Evolutionary conservation across 2,329 filamentous ascomycete species (phyloP).

Genomic region (Graphilbum fragrans): DNA sequence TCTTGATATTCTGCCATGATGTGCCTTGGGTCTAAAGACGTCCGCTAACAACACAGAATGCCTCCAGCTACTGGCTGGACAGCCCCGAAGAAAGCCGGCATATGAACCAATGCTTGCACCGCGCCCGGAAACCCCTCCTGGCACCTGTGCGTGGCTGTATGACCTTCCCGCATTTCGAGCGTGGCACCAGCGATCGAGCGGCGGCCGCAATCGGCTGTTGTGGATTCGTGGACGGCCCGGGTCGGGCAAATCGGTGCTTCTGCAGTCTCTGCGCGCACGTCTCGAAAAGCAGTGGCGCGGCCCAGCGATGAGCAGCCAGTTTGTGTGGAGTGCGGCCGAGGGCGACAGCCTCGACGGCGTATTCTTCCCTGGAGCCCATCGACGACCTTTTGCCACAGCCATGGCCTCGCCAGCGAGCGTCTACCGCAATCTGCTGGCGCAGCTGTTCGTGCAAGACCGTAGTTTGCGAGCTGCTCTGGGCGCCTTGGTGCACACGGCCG

Average conservation of each 20-base stretch:
- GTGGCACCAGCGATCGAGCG: slow-evolving; percentile 17
- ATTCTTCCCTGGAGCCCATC: slow-evolving; percentile 10
- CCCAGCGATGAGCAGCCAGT: slow-evolving; percentile 13
- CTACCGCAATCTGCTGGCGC: slow-evolving; percentile 17
- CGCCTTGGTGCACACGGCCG: background rate
- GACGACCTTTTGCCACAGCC: slow-evolving; percentile 5
- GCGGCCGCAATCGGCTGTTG: slow-evolving; percentile 2
- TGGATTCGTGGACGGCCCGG: background rate
- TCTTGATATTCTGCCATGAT: background rate
- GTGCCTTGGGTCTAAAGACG: background rate
- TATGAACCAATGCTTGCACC: slow-evolving; percentile 1
- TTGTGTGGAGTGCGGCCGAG: slow-evolving; percentile 15
- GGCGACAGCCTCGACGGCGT: slow-evolving; percentile 12
- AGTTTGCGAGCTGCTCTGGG: slow-evolving; percentile 15
- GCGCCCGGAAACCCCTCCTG: slow-evolving; percentile 13
- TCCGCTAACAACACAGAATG: background rate
- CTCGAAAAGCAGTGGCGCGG: slow-evolving; percentile 17
- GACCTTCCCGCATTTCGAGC: slow-evolving; percentile 17
- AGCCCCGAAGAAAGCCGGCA: background rate
- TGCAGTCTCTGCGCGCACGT: slow-evolving; percentile 10
- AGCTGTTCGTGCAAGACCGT: slow-evolving; percentile 18
- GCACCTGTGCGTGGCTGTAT: slow-evolving; percentile 20
- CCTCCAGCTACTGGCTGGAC: too few species aligned
- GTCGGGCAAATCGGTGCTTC: background rate
- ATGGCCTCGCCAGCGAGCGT: slow-evolving; percentile 11